Evolutionary conservation across 352 stramenopile species (phyloP).

Genomic region (Globisporangium parvum): DNA sequence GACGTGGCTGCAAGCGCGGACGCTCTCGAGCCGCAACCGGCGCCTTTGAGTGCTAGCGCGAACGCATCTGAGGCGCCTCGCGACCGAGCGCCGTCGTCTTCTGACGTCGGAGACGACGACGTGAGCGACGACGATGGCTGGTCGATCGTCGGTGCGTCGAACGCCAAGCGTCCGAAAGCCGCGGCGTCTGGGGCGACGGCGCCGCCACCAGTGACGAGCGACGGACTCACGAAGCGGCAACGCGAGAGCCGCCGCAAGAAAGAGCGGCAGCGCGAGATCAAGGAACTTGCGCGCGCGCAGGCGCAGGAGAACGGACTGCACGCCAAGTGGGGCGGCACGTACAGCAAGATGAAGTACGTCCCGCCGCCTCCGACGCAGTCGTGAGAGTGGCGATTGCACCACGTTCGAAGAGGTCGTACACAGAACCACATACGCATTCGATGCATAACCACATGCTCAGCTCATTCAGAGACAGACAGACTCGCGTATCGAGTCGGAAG

Average conservation of each 20-base stretch:
- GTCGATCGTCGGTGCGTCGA: constrained; percentile 46
- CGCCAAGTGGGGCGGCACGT: constrained; percentile 45
- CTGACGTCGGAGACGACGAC: constrained; percentile 6
- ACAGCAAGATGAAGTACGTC: constrained; percentile 62
- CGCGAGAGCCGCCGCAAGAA: constrained; percentile 75
- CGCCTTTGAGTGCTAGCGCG: neutral
- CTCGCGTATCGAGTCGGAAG: no score
- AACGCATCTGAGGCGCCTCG: neutral
- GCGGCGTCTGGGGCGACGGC: neutral
- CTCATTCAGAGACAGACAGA: neutral
- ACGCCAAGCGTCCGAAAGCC: neutral
- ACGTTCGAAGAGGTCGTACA: neutral
- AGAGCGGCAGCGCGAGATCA: constrained; percentile 70
- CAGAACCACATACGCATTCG: neutral
- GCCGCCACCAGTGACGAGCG: constrained; percentile 15
- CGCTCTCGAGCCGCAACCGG: neutral
- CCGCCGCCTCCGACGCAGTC: constrained; percentile 24
- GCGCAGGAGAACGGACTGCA: constrained; percentile 67
- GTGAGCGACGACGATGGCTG: constrained; percentile 50
- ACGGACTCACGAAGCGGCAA: constrained; percentile 73
- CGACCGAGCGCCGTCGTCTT: neutral
- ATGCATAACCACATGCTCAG: no score
- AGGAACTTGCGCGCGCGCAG: constrained; percentile 59
- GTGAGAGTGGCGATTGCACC: neutral
- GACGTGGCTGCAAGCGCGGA: neutral